These are phyloP conservation scores for Boletus subcaerulescens DNA, from an alignment of 768 basidiomycete species.

Conservation along the genomic window DNA sequence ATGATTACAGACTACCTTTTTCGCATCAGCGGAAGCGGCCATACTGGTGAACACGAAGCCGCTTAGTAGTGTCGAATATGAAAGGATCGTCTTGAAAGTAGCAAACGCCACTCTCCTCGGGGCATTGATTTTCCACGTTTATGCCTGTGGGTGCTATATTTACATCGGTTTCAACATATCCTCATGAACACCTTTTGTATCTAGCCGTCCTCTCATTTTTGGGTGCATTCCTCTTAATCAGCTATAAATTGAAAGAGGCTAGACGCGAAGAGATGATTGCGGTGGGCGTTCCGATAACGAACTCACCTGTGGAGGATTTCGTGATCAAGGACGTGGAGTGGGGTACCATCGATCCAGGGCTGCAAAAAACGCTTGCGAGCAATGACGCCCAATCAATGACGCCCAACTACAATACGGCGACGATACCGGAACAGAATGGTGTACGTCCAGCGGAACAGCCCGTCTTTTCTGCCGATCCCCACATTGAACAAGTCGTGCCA, in stretches of 20 bases:
- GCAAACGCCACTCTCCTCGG: conserved; percentile 50
- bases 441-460: conserved; percentile 10
- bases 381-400: not conserved
- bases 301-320: conserved; percentile 14
- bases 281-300: conserved; percentile 23
- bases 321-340: not conserved
- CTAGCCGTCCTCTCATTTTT: conserved; percentile 47
- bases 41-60: conserved; percentile 47
- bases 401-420: too few species aligned
- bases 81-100: conserved; percentile 20
- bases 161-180: not conserved
- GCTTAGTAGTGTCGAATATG: conserved; percentile 6
- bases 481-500: conserved; percentile 50
- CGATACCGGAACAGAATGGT: not conserved
- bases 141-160: conserved; percentile 39
- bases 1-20: conserved; percentile 67
- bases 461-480: conserved; percentile 45
- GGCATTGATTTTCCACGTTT: conserved; percentile 51
- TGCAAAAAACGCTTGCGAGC: not conserved
- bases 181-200: not conserved
- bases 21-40: conserved; percentile 55
- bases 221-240: conserved; percentile 55
- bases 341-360: not conserved
- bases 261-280: conserved; percentile 43
- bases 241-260: conserved; percentile 53